These are phyloP conservation scores for Leccinum variicolor DNA, from an alignment of 768 basidiomycete genomes.

Conservation along the genomic window DNA sequence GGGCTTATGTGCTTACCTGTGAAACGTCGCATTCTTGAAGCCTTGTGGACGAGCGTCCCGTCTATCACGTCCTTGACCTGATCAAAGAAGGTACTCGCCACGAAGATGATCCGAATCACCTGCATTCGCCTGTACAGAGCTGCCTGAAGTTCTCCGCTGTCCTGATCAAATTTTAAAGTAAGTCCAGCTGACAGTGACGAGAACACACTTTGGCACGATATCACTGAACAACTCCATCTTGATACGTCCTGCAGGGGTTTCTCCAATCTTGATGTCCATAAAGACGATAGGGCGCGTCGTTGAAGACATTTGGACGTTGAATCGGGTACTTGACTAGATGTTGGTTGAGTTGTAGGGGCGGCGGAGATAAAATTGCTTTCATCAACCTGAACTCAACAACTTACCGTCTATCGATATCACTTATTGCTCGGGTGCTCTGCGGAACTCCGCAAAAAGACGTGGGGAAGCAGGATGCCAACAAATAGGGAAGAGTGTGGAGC, in stretches of 20 bases:
- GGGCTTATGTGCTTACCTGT: slow-evolving; percentile 55
- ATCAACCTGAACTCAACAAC: background rate
- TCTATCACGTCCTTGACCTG: slow-evolving; percentile 17
- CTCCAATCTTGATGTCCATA: slow-evolving; percentile 96
- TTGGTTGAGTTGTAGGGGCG: background rate
- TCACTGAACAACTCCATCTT: slow-evolving; percentile 99
- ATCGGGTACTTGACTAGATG: background rate
- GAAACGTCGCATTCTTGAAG: slow-evolving; percentile 89
- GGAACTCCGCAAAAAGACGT: background rate
- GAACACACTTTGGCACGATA: slow-evolving; percentile 83
- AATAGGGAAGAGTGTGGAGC: slow-evolving; percentile 10
- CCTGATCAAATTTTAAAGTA: slow-evolving; percentile 38
- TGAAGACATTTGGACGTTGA: slow-evolving; percentile 36
- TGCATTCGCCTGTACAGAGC: slow-evolving; percentile 94
- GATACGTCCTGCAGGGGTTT: slow-evolving; percentile 90
- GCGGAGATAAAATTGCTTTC: background rate
- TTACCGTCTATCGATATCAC: background rate
- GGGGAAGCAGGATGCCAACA: background rate
- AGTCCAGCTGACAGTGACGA: background rate
- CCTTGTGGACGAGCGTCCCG: slow-evolving; percentile 80
- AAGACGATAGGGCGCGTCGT: slow-evolving; percentile 84
- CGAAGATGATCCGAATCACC: slow-evolving; percentile 44
- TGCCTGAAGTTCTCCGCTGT: slow-evolving; percentile 99
- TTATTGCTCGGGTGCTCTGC: background rate
- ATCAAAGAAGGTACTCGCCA: slow-evolving; percentile 1